A percentile compares a stretch with the other conserved stretches of the same genome.
phyloP scores from a whole-genome alignment of 176 grass and related monocot genomes.

The Triticum turgidum region DNA sequence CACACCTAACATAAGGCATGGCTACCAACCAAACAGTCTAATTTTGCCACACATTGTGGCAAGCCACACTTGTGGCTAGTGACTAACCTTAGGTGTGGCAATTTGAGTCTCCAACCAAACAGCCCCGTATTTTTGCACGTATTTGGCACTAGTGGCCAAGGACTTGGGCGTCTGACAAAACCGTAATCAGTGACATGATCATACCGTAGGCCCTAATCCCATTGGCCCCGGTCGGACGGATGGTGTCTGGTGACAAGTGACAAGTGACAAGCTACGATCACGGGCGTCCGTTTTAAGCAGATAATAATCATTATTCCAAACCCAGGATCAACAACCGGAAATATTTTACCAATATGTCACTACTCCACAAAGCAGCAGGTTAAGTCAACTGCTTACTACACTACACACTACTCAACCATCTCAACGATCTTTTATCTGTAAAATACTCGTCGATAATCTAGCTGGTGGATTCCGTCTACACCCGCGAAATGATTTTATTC shows the following conservation, averaged over 20 bases:
- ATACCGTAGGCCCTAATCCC: neutral
- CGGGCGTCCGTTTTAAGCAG: neutral
- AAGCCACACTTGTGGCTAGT: too few species aligned
- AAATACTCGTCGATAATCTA: neutral
- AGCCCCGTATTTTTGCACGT: neutral
- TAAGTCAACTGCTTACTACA: slow-evolving; percentile 19
- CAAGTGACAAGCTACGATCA: neutral
- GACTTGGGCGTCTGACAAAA: neutral
- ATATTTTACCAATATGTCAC: neutral
- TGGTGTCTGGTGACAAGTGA: neutral
- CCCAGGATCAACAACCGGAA: neutral
- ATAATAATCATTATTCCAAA: neutral
- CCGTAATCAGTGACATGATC: neutral
- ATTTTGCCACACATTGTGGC: too few species aligned
- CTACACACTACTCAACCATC: neutral
- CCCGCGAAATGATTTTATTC: neutral
- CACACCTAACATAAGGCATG: too few species aligned
- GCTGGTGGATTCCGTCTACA: slow-evolving; percentile 40
- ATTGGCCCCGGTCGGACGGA: neutral
- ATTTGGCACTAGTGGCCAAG: neutral
- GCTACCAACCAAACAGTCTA: too few species aligned
- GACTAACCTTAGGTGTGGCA: too few species aligned
- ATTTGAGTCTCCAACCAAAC: too few species aligned
- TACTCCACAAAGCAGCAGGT: neutral
- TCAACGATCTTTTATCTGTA: neutral